These are phyloP conservation scores for Fusarium cyanostomum DNA, from an alignment of 2,329 filamentous ascomycete species.

Conservation along the genomic window DNA sequence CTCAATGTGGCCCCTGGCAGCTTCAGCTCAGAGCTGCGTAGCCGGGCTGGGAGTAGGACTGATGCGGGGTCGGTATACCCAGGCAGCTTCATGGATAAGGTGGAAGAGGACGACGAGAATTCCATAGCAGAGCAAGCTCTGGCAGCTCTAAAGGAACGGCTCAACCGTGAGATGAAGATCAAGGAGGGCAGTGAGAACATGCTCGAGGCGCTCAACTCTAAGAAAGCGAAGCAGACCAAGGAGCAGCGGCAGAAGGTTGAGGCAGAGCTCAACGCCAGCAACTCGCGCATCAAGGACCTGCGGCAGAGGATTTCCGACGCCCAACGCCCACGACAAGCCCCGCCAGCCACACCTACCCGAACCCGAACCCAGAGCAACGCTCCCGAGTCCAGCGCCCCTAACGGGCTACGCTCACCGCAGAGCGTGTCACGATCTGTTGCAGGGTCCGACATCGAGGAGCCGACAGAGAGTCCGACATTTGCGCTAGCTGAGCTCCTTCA, in stretches of 20 bases:
- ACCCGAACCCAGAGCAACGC: constrained; percentile 58
- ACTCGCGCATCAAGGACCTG: constrained; percentile 72
- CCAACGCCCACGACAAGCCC: constrained; percentile 59
- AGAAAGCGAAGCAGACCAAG: constrained; percentile 95
- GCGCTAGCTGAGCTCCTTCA: constrained; percentile 90
- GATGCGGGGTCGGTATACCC: constrained; percentile 50
- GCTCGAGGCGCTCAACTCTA: constrained; percentile 91
- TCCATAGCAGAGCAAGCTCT: constrained; percentile 76
- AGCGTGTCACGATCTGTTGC: constrained; percentile 64
- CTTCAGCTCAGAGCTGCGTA: constrained; percentile 88
- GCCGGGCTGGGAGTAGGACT: constrained; percentile 53
- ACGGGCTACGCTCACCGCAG: constrained; percentile 64
- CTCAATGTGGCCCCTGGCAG: constrained; percentile 80
- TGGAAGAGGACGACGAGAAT: constrained; percentile 69
- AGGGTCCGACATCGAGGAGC: constrained; percentile 72
- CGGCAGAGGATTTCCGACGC: constrained; percentile 68
- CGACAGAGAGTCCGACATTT: constrained; percentile 88
- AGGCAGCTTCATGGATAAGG: constrained; percentile 60
- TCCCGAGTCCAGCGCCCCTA: constrained; percentile 56
- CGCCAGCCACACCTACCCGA: constrained; percentile 63
- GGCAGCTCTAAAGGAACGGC: constrained; percentile 78
- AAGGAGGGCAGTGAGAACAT: constrained; percentile 98
- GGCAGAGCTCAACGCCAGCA: constrained; percentile 89
- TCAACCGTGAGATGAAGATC: constrained; percentile 97
- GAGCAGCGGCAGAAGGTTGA: constrained; percentile 83